These are phyloP conservation scores for Talaromyces funiculosus DNA, from an alignment of 2,329 filamentous ascomycete species.

Conservation along the genomic window DNA sequence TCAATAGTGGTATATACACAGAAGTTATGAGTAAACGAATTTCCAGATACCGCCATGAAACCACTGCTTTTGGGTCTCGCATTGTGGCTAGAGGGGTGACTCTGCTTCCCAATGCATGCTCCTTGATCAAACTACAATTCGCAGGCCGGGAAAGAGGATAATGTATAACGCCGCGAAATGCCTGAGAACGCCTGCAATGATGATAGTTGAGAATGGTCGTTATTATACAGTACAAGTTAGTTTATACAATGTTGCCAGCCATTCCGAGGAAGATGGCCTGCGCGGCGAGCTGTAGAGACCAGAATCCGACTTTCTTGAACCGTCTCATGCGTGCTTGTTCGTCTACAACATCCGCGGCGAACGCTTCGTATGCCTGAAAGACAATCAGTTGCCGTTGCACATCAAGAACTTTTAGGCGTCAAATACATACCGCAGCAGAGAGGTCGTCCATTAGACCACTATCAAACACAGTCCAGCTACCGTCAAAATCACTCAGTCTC, in stretches of 20 bases:
- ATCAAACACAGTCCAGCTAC: conserved; percentile 91
- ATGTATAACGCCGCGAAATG: neutral
- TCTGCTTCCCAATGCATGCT: neutral
- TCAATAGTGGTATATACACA: neutral
- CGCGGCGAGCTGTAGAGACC: conserved; percentile 86
- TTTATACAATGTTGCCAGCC: conserved; percentile 67
- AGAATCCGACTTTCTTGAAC: conserved; percentile 93
- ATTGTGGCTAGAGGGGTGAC: neutral
- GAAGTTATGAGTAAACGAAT: neutral
- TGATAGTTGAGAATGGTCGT: neutral
- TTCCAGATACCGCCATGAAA: neutral
- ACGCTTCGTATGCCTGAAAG: conserved; percentile 75
- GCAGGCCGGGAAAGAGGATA: neutral
- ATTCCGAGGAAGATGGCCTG: conserved; percentile 94
- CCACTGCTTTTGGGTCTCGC: neutral
- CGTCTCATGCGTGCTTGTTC: conserved; percentile 78
- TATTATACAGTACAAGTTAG: conserved; percentile 19
- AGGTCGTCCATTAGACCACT: conserved; percentile 91
- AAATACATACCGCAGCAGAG: conserved; percentile 62
- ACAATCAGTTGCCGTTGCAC: conserved; percentile 3
- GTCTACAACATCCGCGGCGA: conserved; percentile 84
- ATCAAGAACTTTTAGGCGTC: neutral
- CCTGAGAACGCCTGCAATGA: conserved; percentile 11
- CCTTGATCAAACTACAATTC: neutral
- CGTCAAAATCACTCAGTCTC: conserved; percentile 80